Evolutionary conservation across 2,329 filamentous ascomycete species (phyloP).

Genomic region (Escovopsis weberi): DNA sequence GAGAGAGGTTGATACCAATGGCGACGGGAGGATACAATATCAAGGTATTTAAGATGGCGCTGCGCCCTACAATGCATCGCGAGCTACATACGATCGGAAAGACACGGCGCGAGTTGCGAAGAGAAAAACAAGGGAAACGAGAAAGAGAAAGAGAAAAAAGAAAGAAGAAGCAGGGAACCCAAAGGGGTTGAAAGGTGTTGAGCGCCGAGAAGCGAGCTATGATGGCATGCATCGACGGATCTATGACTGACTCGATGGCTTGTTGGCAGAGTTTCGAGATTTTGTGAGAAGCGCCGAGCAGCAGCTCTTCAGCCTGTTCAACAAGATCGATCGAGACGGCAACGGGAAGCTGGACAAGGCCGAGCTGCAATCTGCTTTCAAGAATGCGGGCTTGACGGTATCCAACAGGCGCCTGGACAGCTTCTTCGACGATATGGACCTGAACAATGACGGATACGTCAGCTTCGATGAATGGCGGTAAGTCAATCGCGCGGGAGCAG

Average conservation of each 20-base stretch:
- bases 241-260: neutral
- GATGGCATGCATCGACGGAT: too few species aligned
- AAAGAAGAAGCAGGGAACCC: too few species aligned
- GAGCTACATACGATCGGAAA: too few species aligned
- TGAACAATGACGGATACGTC: constrained; percentile 76
- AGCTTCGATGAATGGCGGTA: constrained; percentile 96
- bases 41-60: constrained; percentile 44
- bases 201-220: too few species aligned
- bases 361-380: constrained; percentile 71
- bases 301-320: constrained; percentile 70
- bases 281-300: constrained; percentile 83
- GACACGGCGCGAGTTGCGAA: too few species aligned
- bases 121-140: too few species aligned
- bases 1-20: constrained; percentile 68
- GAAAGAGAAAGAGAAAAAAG: too few species aligned
- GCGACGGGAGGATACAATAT: constrained; percentile 82
- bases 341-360: constrained; percentile 75
- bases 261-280: constrained; percentile 60
- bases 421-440: constrained; percentile 84
- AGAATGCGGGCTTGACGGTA: constrained; percentile 62
- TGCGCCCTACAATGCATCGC: neutral
- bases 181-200: too few species aligned
- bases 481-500: constrained; percentile 25
- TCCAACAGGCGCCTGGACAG: constrained; percentile 61
- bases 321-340: constrained; percentile 69